Evolutionary conservation across 352 stramenopile genomes (phyloP).

Genomic region (Globisporangium paroecandrum): DNA sequence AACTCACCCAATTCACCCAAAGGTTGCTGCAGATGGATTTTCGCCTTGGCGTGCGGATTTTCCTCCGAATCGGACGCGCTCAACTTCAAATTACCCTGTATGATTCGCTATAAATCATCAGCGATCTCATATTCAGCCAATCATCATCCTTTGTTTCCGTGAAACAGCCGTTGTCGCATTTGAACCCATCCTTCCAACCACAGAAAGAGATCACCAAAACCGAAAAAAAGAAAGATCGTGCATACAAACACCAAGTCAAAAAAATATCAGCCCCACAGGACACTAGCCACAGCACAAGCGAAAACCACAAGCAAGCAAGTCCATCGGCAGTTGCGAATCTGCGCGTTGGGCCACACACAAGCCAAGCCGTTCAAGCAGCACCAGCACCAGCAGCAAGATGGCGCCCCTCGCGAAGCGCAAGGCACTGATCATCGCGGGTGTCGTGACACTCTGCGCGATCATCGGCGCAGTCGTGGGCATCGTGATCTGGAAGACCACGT

Average conservation of each 20-base stretch:
- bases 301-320: background rate
- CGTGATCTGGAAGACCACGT: conserved; percentile 35
- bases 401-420: conserved; percentile 29
- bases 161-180: background rate
- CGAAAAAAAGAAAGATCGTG: background rate
- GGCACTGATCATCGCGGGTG: conserved; percentile 31
- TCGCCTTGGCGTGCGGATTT: background rate
- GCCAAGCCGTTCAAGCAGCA: background rate
- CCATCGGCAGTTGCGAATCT: conserved; percentile 15
- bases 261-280: conserved; percentile 1
- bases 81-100: background rate
- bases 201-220: conserved; percentile 4
- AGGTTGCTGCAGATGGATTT: background rate
- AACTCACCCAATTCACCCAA: background rate
- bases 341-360: background rate
- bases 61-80: background rate
- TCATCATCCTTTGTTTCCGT: background rate
- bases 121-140: background rate
- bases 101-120: conserved; percentile 3
- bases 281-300: background rate
- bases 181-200: background rate
- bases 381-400: conserved; percentile 10
- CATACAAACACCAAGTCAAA: conserved; percentile 8
- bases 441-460: conserved; percentile 44
- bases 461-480: conserved; percentile 44